Conservation (phyloP, 495 filamentous ascomycete genomes). For the Tuber aestivum region DNA sequence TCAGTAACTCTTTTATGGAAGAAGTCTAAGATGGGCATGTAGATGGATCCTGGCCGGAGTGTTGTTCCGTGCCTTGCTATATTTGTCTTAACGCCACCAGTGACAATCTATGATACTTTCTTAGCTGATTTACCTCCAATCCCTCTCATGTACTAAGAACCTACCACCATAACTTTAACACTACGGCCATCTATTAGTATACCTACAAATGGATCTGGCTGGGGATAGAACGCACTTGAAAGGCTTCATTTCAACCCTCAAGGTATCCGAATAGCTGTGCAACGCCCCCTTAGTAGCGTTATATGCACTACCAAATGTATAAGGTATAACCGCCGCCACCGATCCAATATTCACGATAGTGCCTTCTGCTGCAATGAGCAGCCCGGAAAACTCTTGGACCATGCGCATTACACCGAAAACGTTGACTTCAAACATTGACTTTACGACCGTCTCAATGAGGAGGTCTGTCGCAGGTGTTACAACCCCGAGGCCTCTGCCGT, state of each 20-base stretch:
- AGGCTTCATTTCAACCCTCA: constrained; percentile 53
- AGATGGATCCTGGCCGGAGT: constrained; percentile 32
- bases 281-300: constrained; percentile 54
- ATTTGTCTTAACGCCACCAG: constrained; percentile 44
- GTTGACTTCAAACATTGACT: constrained; percentile 52
- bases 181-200: constrained; percentile 21
- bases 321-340: constrained; percentile 47
- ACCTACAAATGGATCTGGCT: not conserved
- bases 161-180: constrained; percentile 46
- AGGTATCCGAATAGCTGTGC: constrained; percentile 45
- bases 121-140: not conserved
- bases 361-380: constrained; percentile 49
- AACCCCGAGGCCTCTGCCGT: constrained; percentile 46
- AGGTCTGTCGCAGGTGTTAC: constrained; percentile 45
- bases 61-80: constrained; percentile 34
- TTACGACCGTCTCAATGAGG: constrained; percentile 44
- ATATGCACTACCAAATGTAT: constrained; percentile 49
- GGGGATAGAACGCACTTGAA: constrained; percentile 42
- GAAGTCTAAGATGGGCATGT: constrained; percentile 30
- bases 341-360: constrained; percentile 51
- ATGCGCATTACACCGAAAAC: constrained; percentile 51
- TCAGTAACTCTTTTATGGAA: constrained; percentile 24
- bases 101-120: constrained; percentile 31
- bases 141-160: not conserved
- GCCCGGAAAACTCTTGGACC: constrained; percentile 52